Percentiles rank a stretch among this genome's conserved stretches.
These are phyloP conservation scores for Barnettozyma populi DNA, from an alignment of 805 yeast genomes.

Conservation along the genomic window DNA sequence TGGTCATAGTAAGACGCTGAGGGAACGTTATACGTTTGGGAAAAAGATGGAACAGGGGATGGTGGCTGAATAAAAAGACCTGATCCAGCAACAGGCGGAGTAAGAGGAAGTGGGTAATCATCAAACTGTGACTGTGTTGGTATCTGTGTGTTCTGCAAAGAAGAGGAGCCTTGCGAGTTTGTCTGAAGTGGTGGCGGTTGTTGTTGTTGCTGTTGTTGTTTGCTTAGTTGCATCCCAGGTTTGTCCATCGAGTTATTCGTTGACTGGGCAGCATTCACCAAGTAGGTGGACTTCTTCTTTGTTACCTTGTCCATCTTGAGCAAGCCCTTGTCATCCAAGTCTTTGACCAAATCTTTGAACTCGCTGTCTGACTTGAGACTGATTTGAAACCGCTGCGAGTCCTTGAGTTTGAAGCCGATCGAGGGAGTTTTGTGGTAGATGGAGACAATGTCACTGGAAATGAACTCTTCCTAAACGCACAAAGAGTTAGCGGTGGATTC, in stretches of 20 bases:
- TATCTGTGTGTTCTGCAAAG: not conserved
- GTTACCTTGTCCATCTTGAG: not conserved
- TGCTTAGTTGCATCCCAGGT: not conserved
- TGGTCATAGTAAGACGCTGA: conserved; percentile 3
- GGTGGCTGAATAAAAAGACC: not conserved
- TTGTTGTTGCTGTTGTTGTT: not conserved
- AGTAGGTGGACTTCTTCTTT: not conserved
- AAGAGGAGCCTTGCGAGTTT: not conserved
- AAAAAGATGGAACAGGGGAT: not conserved
- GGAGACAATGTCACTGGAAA: not conserved
- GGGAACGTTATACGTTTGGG: not conserved
- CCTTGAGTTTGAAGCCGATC: conserved; percentile 18
- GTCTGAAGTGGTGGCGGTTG: not conserved
- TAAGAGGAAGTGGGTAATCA: not conserved
- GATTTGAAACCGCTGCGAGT: conserved; percentile 12
- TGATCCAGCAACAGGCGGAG: not conserved
- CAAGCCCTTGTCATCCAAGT: not conserved
- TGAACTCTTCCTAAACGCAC: conserved; percentile 12
- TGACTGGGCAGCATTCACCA: not conserved
- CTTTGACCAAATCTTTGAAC: conserved; percentile 1
- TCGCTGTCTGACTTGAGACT: conserved; percentile 4
- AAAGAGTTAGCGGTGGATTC: not conserved
- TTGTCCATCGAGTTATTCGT: not conserved
- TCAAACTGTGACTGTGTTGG: not conserved
- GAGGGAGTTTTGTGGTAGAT: conserved; percentile 21